Percentiles rank a stretch among this genome's conserved stretches.
Evolutionary conservation across 148 eudicot species (phyloP).

Genomic region (Rheum nobile): DNA sequence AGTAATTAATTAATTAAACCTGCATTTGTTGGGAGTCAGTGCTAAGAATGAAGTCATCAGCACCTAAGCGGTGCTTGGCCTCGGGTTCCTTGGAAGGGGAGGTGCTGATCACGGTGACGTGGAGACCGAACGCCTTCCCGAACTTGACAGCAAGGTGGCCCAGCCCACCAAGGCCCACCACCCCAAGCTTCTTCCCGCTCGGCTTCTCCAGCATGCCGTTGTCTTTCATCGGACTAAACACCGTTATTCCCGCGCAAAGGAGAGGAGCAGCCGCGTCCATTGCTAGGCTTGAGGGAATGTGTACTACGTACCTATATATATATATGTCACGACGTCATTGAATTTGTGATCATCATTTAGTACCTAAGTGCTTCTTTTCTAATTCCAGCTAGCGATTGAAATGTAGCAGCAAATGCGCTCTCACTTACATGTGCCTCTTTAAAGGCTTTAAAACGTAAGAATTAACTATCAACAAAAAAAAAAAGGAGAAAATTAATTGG

Average conservation of each 20-base stretch:
- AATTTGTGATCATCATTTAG: background rate
- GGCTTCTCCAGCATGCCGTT: constrained; percentile 34
- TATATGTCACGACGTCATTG: background rate
- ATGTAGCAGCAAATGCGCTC: no score
- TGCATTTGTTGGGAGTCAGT: constrained; percentile 47
- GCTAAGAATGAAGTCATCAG: constrained; percentile 68
- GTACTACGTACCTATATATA: constrained; percentile 54
- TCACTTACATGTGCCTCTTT: no score
- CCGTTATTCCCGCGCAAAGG: constrained; percentile 80
- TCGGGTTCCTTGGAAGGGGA: constrained; percentile 71
- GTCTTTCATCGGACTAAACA: constrained; percentile 71
- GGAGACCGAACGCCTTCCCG: constrained; percentile 80
- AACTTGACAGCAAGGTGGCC: constrained; percentile 89
- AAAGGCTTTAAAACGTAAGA: no score
- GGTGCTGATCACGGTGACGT: constrained; percentile 84
- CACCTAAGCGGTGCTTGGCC: constrained; percentile 52
- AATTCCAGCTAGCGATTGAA: no score
- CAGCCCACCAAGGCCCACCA: constrained; percentile 77
- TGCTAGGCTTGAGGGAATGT: constrained; percentile 52
- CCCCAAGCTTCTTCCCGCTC: constrained; percentile 41
- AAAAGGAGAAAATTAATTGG: background rate
- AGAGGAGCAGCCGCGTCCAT: constrained; percentile 85
- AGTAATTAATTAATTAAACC: constrained; percentile 18
- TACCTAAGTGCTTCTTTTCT: no score
- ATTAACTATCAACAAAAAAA: no score